Evolutionary conservation across 495 filamentous ascomycete genomes (phyloP).

Genomic region (Melanomma pulvis-pyrius): DNA sequence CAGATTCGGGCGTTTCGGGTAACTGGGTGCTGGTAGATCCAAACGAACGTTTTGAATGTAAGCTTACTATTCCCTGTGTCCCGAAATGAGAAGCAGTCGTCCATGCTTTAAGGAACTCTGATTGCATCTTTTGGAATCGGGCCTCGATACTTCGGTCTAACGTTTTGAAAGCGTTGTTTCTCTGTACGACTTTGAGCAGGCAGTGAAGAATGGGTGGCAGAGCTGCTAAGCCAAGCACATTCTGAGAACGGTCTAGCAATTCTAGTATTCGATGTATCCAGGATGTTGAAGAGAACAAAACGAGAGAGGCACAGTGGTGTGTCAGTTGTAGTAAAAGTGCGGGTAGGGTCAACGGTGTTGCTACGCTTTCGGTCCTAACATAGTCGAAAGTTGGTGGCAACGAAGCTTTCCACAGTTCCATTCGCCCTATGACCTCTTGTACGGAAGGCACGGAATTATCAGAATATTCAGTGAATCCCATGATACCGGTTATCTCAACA

Average conservation of each 20-base stretch:
- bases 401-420: constrained; percentile 23
- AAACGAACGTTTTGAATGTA: constrained; percentile 5
- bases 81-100: neutral
- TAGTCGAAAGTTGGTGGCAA: constrained; percentile 19
- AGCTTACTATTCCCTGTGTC: neutral
- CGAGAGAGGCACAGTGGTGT: neutral
- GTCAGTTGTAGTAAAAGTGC: constrained; percentile 18
- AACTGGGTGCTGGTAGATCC: constrained; percentile 6
- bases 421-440: neutral
- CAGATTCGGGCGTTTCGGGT: constrained; percentile 21
- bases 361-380: neutral
- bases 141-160: neutral
- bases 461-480: constrained; percentile 34
- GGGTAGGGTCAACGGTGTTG: constrained; percentile 14
- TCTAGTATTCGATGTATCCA: constrained; percentile 7
- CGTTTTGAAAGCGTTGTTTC: neutral
- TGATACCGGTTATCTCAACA: constrained; percentile 53
- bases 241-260: constrained; percentile 6
- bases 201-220: constrained; percentile 13
- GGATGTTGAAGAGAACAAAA: neutral
- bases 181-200: constrained; percentile 4
- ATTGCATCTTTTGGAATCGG: constrained; percentile 5
- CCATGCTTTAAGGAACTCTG: constrained; percentile 11
- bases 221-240: constrained; percentile 9
- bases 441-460: neutral